Base-by-base conservation (phyloP, 306 rosid genomes). In the Cyclanthera cordifolia region DNA sequence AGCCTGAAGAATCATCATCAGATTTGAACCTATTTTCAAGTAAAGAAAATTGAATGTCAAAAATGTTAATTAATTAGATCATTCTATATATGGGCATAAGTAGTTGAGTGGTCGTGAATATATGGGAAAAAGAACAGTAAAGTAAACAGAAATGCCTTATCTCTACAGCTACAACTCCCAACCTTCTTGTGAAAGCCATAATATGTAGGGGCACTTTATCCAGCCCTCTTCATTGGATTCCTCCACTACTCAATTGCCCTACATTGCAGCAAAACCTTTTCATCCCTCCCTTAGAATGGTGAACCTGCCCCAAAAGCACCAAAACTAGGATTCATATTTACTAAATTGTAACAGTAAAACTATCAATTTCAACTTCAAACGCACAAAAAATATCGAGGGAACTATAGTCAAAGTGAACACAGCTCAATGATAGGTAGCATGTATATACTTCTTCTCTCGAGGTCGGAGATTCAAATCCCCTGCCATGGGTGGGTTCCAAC, bases 181-280 rank as follows among this genome's bases (percentile, higher is more conserved):
- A 65, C 70, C 54, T 65, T 46, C 23, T 21, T 7, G 70, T 65
- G 50, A 24, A 46, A 5, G 51, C 21, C 70, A 23, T 65, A 6
- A 37, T 65, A 66, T 46, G 32, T 46, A 43, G 50, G 71, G 71
- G 54, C 55, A 47, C n/a, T 66, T 66, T 24, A 45, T 66, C 53
- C 23, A 46, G 16, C 39, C 14, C 41, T 66, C 23, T 66, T 46
- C 54, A 46, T 46, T 24, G 70, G 70, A 46, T 43, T 46, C 53
- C n/a, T 66, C 52, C 54, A 25, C 2, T 66, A 46, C 32, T 24
- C 70, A 65, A 16, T 45, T 65, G 41, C 53, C 54, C 8, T 46
- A 65, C 6, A 2, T 48, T 64, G n/a, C n/a, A n/a, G n/a, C n/a
- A n/a, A 14, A 24, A 21, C 2, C 12, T 43, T 21, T 21, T 64